Evolutionary conservation across 2,329 filamentous ascomycete genomes (phyloP), one percentile per base, ranked within the genome.

Genomic region (Emergomyces africanus): DNA sequence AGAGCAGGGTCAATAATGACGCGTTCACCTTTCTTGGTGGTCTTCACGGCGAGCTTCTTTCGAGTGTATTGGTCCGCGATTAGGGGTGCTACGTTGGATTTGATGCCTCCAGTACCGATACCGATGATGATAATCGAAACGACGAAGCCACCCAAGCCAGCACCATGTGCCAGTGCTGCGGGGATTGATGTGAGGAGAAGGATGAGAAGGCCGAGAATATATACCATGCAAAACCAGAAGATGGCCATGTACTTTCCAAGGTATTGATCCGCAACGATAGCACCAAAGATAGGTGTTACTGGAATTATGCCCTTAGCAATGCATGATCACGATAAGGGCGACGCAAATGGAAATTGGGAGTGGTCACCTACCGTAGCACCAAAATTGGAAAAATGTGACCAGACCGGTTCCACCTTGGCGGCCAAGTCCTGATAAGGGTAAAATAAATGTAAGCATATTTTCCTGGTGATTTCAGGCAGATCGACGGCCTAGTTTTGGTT

Each of bases 1-100:
- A 87, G 75, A 44, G 80, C 77, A 0, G 85, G 84, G 64, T 88
- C 85, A 30, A 87, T 80, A 63, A 89, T 78, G 58, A 88, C 83
- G 20, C 77, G 75, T 68, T 81, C 74, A 23, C 79, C 79, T 51
- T 73, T 75, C 62, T 73, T 71, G 48, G 67, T 68, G 18, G 72
- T 75, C 60, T 69, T 69, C 23, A 76, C 67, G 56, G 74, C 77
- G 75, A 78, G 83, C 69, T 70, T 82, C 70, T 78, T 82, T 65
- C 77, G 74, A 58, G 77, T 78, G 65, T 87, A 85, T 72, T 88
- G 85, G 63, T 88, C 85, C 57, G 83, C 84, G 65, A 84, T 84
- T 61, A 82, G 66, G 51, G 79, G 79, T 56, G 77, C 75, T 50
- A 81, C 79, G 70, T 87, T 87, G 64, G 82, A 81, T 74, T 88